phyloP scores from a whole-genome alignment of 192 early-diverging fungal genomes.

The Diversispora eburnea region DNA sequence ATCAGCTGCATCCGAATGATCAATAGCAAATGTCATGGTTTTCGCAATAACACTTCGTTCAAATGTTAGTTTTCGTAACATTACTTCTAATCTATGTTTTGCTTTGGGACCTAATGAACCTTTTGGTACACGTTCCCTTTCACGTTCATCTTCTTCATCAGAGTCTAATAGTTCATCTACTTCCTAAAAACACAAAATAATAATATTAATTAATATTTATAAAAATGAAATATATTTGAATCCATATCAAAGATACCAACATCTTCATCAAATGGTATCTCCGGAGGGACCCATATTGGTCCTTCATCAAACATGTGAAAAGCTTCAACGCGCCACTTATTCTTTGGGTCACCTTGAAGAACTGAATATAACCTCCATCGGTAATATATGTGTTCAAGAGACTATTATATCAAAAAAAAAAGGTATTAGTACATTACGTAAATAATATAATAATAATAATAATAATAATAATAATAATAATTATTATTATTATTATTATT shows the following conservation, averaged over 20 bases:
- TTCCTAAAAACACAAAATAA: slow-evolving; percentile 28
- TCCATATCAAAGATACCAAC: slow-evolving; percentile 34
- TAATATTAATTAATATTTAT: not conserved
- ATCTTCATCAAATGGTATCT: slow-evolving; percentile 63
- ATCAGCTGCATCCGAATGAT: slow-evolving; percentile 77
- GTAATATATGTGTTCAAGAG: slow-evolving; percentile 81
- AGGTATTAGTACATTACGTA: not conserved
- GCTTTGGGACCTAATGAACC: slow-evolving; percentile 49
- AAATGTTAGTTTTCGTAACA: slow-evolving; percentile 43
- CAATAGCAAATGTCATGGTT: slow-evolving; percentile 81
- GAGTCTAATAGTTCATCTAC: slow-evolving; percentile 36
- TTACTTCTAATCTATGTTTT: slow-evolving; percentile 41
- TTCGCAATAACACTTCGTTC: slow-evolving; percentile 61
- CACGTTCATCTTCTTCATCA: slow-evolving; percentile 51
- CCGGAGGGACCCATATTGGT: slow-evolving; percentile 82
- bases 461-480: too few species aligned
- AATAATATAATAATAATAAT: not conserved
- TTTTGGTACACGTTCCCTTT: slow-evolving; percentile 43
- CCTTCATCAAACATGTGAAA: slow-evolving; percentile 88
- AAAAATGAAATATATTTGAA: too few species aligned
- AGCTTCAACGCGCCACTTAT: slow-evolving; percentile 68
- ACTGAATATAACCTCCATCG: slow-evolving; percentile 90
- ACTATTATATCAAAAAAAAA: slow-evolving; percentile 33
- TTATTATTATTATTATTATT: too few species aligned
- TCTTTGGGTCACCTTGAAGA: slow-evolving; percentile 74